phyloP scores from a whole-genome alignment of 2,329 filamentous ascomycete species.

The Blastomyces emzantsi region DNA sequence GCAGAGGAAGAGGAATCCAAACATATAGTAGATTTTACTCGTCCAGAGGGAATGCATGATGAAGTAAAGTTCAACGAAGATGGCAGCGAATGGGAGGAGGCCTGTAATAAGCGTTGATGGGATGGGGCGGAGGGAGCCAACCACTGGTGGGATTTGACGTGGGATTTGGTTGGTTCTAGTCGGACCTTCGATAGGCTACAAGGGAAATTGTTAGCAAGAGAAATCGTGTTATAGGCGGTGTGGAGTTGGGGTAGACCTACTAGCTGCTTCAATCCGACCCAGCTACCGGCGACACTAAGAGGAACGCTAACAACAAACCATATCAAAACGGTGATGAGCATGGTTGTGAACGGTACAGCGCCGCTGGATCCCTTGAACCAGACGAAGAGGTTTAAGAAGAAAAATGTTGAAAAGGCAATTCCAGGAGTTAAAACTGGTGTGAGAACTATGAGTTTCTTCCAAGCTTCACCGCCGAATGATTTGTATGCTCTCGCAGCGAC shows the following conservation, averaged over 20 bases:
- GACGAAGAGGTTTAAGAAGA: conserved; percentile 90
- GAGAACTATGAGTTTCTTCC: conserved; percentile 86
- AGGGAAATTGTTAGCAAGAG: conserved; percentile 12
- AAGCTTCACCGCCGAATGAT: conserved; percentile 79
- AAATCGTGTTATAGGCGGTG: neutral
- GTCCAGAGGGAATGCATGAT: conserved; percentile 99
- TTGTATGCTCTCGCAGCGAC: conserved; percentile 88
- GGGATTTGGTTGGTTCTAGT: conserved; percentile 97
- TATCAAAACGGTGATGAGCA: conserved; percentile 85
- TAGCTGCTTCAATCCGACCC: conserved; percentile 75
- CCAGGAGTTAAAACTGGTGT: conserved; percentile 80
- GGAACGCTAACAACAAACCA: conserved; percentile 98
- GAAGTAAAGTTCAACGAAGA: conserved; percentile 98
- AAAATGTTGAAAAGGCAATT: conserved; percentile 79
- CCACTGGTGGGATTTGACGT: conserved; percentile 80
- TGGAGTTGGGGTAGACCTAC: conserved; percentile 23
- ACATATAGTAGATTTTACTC: conserved; percentile 99
- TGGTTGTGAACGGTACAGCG: conserved; percentile 91
- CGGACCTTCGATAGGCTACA: conserved; percentile 59
- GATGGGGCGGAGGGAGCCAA: conserved; percentile 73
- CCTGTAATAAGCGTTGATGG: conserved; percentile 90
- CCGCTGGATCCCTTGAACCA: conserved; percentile 90
- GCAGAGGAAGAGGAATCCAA: conserved; percentile 96
- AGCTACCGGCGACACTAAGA: conserved; percentile 79
- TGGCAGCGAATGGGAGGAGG: conserved; percentile 87